phyloP scores from a whole-genome alignment of 495 filamentous ascomycete genomes.

The Penicillium lividum region DNA sequence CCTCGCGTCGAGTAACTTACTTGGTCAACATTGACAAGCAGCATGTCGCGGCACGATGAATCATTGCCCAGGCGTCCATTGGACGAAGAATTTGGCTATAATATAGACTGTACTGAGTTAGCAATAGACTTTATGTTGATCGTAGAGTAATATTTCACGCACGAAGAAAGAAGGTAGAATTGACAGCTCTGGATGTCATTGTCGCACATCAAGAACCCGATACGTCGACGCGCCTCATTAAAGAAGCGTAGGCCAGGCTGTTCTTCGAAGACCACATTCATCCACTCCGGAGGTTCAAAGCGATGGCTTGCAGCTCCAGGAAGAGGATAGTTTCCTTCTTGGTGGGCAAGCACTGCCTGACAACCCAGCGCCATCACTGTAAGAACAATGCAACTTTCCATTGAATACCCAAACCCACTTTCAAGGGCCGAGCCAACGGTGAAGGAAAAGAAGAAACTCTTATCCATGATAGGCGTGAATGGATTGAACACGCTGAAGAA shows the following conservation, averaged over 20 bases:
- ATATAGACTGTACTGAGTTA: constrained; percentile 30
- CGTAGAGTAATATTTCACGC: constrained; percentile 8
- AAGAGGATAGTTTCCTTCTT: constrained; percentile 47
- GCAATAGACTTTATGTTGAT: constrained; percentile 1
- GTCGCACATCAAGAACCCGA: constrained; percentile 50
- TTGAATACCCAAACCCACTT: constrained; percentile 43
- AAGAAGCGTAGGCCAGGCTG: constrained; percentile 47
- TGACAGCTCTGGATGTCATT: constrained; percentile 51
- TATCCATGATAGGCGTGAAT: constrained; percentile 51
- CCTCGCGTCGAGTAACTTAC: constrained; percentile 18
- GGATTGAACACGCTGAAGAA: constrained; percentile 49
- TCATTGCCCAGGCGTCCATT: constrained; percentile 51
- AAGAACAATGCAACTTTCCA: constrained; percentile 48
- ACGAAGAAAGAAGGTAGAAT: constrained; percentile 50
- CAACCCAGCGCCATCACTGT: constrained; percentile 49
- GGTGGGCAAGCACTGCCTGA: constrained; percentile 43
- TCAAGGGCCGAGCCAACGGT: constrained; percentile 47
- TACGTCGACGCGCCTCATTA: constrained; percentile 47
- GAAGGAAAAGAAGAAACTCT: constrained; percentile 47
- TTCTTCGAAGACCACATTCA: constrained; percentile 44
- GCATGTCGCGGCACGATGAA: constrained; percentile 49
- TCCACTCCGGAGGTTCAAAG: constrained; percentile 49
- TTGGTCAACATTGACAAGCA: constrained; percentile 50
- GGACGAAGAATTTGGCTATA: constrained; percentile 48
- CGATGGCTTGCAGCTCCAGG: constrained; percentile 35